These are phyloP conservation scores for Sporothrix phasma DNA, from an alignment of 2,329 filamentous ascomycete genomes.

Conservation along the genomic window DNA sequence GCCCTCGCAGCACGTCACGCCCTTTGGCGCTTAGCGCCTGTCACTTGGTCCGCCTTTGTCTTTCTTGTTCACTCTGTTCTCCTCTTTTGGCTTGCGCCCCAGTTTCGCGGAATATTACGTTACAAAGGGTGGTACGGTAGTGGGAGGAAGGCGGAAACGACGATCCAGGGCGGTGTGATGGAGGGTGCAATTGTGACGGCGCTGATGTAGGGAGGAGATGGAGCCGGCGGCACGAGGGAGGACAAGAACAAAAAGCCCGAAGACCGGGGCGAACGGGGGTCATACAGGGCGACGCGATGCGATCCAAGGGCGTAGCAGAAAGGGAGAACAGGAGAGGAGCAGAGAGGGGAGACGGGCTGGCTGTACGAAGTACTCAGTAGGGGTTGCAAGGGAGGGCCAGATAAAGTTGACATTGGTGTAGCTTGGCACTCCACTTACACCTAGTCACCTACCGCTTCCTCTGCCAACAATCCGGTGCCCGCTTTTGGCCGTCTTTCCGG, in stretches of 20 bases:
- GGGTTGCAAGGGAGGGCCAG: background rate
- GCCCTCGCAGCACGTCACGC: background rate
- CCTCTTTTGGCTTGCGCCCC: background rate
- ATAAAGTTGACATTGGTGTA: background rate
- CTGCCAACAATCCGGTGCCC: no score
- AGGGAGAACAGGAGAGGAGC: background rate
- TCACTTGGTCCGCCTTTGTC: no score
- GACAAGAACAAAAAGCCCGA: no score
- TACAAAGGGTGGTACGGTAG: background rate
- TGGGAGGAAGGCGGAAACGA: constrained; percentile 2
- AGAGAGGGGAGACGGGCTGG: no score
- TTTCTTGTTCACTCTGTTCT: no score
- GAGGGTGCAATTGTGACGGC: no score
- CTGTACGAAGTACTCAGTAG: no score
- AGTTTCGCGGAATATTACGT: background rate
- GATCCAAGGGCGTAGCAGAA: background rate
- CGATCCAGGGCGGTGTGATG: background rate
- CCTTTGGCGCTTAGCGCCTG: background rate
- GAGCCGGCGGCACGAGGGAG: background rate
- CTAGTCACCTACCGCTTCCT: no score
- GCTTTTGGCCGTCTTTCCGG: no score
- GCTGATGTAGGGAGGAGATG: background rate
- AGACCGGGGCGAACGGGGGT: background rate
- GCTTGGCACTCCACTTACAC: background rate
- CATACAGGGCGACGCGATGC: background rate